A percentile compares a stretch with the other conserved stretches of the same genome.
Conservation (phyloP, 73 alveolate genomes). For the Tetrahymena thermophila region DNA sequence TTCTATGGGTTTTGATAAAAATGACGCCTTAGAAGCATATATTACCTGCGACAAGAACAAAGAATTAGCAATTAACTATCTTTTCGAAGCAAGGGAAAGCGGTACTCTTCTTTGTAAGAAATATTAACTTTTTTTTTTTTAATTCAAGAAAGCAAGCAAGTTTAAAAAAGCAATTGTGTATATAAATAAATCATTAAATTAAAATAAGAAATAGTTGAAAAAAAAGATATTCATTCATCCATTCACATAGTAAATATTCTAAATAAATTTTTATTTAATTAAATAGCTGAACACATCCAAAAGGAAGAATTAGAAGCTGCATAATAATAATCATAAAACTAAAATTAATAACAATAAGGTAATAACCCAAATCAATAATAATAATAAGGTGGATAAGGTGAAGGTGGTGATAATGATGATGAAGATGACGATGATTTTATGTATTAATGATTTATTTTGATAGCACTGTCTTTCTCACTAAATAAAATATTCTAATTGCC, state of each 20-base stretch:
- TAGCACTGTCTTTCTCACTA: not conserved
- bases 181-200: not conserved
- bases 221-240: not conserved
- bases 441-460: constrained; percentile 21
- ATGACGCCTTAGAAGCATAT: constrained; percentile 40
- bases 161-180: too few species aligned
- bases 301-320: not conserved
- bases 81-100: constrained; percentile 16
- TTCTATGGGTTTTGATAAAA: constrained; percentile 17
- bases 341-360: not conserved
- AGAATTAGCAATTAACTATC: constrained; percentile 28
- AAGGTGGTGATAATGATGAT: not conserved
- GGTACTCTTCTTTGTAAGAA: constrained; percentile 35
- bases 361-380: not conserved
- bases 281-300: constrained; percentile 6
- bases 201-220: not conserved
- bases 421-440: constrained; percentile 29
- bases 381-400: not conserved
- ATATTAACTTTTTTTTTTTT: not conserved
- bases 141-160: not conserved
- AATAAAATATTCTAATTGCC: not conserved
- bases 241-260: not conserved
- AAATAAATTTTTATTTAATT: not conserved
- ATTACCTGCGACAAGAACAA: constrained; percentile 40
- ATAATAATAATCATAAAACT: not conserved